Conservation (phyloP, 2,329 filamentous ascomycete species). For the Leptographium galeiforme region DNA sequence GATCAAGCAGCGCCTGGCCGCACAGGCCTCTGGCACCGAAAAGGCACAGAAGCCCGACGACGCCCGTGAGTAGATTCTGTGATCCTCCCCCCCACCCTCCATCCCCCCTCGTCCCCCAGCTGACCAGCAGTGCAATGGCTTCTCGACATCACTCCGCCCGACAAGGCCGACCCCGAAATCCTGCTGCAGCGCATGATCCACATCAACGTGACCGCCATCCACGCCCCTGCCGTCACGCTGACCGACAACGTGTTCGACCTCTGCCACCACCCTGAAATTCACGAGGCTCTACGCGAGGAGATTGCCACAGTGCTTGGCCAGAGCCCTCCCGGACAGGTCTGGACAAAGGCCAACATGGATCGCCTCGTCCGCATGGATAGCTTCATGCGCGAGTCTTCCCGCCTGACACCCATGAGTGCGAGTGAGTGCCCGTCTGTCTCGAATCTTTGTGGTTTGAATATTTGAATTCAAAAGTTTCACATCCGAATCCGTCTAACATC, state of each 20-base stretch:
- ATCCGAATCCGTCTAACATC: too few relatives aligned
- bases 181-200: constrained; percentile 28
- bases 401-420: constrained; percentile 8
- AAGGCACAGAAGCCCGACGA: constrained; percentile 8
- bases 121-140: constrained; percentile 4
- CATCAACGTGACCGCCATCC: constrained; percentile 35
- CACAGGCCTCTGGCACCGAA: background rate
- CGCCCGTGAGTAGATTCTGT: background rate
- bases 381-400: constrained; percentile 18
- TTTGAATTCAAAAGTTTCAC: too few relatives aligned
- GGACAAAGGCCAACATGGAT: constrained; percentile 16
- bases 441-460: background rate
- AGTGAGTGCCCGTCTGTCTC: background rate
- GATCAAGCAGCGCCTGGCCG: constrained; percentile 14
- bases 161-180: constrained; percentile 12
- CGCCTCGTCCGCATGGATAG: constrained; percentile 20
- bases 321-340: constrained; percentile 15
- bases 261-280: constrained; percentile 32
- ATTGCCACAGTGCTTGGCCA: constrained; percentile 24
- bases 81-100: background rate
- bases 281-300: constrained; percentile 38
- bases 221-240: constrained; percentile 31
- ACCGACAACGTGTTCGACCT: constrained; percentile 31
- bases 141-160: constrained; percentile 8
- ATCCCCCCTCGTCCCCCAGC: background rate